Conservation (phyloP, 2,329 filamentous ascomycete species). For the Colletotrichum karsti region DNA sequence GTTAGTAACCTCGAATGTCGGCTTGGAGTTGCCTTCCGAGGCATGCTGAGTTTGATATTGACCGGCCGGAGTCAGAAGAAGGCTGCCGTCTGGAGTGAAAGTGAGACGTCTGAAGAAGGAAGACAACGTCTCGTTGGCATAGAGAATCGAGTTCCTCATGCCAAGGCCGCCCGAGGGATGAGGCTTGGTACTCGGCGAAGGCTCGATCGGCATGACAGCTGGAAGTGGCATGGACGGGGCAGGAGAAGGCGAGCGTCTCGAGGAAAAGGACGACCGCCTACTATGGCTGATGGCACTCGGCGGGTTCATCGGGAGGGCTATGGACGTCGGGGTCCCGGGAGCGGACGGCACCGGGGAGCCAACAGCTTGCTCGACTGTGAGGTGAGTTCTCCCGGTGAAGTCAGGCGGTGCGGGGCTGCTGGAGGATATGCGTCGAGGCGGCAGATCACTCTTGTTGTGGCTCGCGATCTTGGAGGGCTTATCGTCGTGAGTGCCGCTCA, state of each 20-base stretch:
- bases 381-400: slow-evolving; percentile 71
- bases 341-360: slow-evolving; percentile 90
- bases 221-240: slow-evolving; percentile 93
- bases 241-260: slow-evolving; percentile 87
- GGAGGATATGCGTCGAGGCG: slow-evolving; percentile 86
- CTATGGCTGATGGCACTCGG: slow-evolving; percentile 74
- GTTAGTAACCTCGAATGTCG: slow-evolving; percentile 87
- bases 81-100: slow-evolving; percentile 93
- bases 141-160: slow-evolving; percentile 86
- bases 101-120: slow-evolving; percentile 95
- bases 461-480: slow-evolving; percentile 84
- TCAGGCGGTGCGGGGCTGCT: slow-evolving; percentile 93
- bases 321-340: slow-evolving; percentile 90
- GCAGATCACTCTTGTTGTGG: slow-evolving; percentile 85
- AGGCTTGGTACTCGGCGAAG: slow-evolving; percentile 77
- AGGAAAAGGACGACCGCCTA: slow-evolving; percentile 86
- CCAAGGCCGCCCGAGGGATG: slow-evolving; percentile 67
- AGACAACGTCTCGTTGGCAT: slow-evolving; percentile 95
- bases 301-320: slow-evolving; percentile 95
- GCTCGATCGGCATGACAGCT: slow-evolving; percentile 92
- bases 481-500: slow-evolving; percentile 66
- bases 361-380: slow-evolving; percentile 64
- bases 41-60: slow-evolving; percentile 89
- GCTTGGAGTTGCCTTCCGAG: slow-evolving; percentile 71
- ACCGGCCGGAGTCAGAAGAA: slow-evolving; percentile 92